Evolutionary conservation across 2,329 filamentous ascomycete species (phyloP).

Genomic region (Stemphylium vesicarium): DNA sequence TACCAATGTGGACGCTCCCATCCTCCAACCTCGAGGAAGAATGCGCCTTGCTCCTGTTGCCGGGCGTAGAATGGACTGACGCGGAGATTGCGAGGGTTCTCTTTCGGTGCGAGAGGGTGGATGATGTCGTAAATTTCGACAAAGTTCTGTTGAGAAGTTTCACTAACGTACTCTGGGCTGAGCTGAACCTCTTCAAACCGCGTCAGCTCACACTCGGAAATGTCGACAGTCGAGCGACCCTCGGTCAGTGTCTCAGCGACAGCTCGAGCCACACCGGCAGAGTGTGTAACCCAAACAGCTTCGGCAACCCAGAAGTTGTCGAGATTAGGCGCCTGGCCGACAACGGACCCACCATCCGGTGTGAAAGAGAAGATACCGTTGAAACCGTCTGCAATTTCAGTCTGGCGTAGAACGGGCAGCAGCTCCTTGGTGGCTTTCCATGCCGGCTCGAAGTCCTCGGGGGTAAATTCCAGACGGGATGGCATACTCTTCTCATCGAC

Average conservation of each 20-base stretch:
- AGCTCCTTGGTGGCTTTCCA: constrained; percentile 64
- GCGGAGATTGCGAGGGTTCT: constrained; percentile 64
- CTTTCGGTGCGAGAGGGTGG: constrained; percentile 64
- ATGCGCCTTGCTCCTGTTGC: constrained; percentile 63
- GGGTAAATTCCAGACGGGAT: constrained; percentile 65
- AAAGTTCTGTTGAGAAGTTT: constrained; percentile 67
- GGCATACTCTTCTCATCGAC: constrained; percentile 68
- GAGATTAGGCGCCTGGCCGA: constrained; percentile 64
- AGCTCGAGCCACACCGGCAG: constrained; percentile 66
- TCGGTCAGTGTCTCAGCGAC: constrained; percentile 65
- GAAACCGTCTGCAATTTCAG: constrained; percentile 65
- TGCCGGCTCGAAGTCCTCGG: constrained; percentile 65
- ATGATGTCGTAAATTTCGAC: constrained; percentile 70
- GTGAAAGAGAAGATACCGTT: constrained; percentile 72
- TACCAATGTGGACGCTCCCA: constrained; percentile 72
- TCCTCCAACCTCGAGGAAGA: constrained; percentile 64
- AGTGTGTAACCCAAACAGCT: constrained; percentile 72
- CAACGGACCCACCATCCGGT: constrained; percentile 66
- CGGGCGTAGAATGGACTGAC: constrained; percentile 64
- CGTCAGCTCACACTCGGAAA: constrained; percentile 65
- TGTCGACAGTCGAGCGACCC: constrained; percentile 62
- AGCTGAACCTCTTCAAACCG: constrained; percentile 69
- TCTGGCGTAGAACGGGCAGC: constrained; percentile 59
- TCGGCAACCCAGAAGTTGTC: constrained; percentile 70
- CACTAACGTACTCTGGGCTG: constrained; percentile 60